Evolutionary conservation across 1,284 basidiomycete species (phyloP), one percentile per base, ranked within the genome.

Genomic region (Violaceomyces palustris): DNA sequence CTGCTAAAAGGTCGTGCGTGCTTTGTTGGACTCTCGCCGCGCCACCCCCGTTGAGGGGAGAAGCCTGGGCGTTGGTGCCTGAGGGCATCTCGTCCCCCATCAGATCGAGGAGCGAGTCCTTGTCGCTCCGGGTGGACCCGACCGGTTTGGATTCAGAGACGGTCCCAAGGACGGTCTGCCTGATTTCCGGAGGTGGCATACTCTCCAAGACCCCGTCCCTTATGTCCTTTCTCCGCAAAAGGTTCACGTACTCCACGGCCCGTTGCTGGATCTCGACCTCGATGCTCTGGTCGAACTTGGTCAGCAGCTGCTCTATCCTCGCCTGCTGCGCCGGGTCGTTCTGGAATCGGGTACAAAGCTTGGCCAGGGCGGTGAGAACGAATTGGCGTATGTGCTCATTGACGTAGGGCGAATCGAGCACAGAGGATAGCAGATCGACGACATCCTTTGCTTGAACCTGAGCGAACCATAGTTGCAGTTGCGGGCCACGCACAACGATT

Each of bases 131-230:
- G 12, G 66, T 67, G 21, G 57, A 62, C 3, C 67, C 67, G 8
- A 71, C 67, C 9, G 61, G 61, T 46, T 65, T 64, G 18, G 57
- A 56, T 40, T 71, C 67, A 43, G 61, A 68, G 21, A 67, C 59
- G 6, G 67, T 66, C 23, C 65, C 65, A 35, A 70, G 37, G 24
- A 68, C 57, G 9, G 67, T 70, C 47, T 48, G 54, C 45, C 48
- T 92, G 65, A 98, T 77, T 74, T 98, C 93, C 2, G 94, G 94
- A 5, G 90, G 87, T 6, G 94, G 94, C 94, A 99, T 99, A 44
- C 90, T 82, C 77, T 98, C 94, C 48, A 98, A 75, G 1, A 99
- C 91, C 34, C 91, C 94, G n/a, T 82, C 81, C 45, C 84, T 81
- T 25, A 92, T 78, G 18, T 72, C 62, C 31, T 89, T 85, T 17